Base-by-base conservation (phyloP, 345 rosid genomes). In the Brassica cretica region DNA sequence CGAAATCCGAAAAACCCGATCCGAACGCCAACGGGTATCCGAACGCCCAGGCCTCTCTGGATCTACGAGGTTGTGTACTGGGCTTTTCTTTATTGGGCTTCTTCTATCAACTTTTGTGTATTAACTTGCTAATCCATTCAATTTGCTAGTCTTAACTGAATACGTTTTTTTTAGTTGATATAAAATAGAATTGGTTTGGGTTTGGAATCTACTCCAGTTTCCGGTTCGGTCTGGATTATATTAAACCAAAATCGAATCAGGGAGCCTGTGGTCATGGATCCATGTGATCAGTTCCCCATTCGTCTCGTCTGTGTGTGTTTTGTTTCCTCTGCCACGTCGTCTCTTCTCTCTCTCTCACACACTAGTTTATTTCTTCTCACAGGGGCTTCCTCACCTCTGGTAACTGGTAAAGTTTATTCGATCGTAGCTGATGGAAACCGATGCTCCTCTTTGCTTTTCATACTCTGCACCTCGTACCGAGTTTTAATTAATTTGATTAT, bases 191-290 rank as follows among this genome's bases (percentile, higher is more conserved):
- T n/a, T n/a, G 51, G 64, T 30, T 33, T 53, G 69, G 59, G 2
- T 41, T 25, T 8, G 2, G 12, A 49, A 73, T 18, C 6, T 63
- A 46, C 3, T 56, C 41, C 41, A 14, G 72, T 58, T 49, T 66
- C 6, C 8, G 72, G 66, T 74, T 66, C 16, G 58, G 41, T 37
- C 6, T 8, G 2, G n/a, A 1, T 58, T 27, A 3, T 10, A 67
- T 7, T 44, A 60, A 76, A 76, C 72, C 79, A 19, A 37, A 8
- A 18, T 27, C 32, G 74, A 60, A 30, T 1, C 18, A 49, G 30
- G 27, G 73, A 27, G 68, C 6, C 10, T 60, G 73, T 68, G 49
- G 58, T 2, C 49, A n/a, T n/a, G n/a, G 12, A 62, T 72, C 44
- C 56, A 67, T 29, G 74, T n/a, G 64, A 32, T 46, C 62, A 63